Evolutionary conservation across 306 rosid genomes (phyloP), one percentile per base, ranked within the genome.

Genomic region (Acacia melanoxylon): DNA sequence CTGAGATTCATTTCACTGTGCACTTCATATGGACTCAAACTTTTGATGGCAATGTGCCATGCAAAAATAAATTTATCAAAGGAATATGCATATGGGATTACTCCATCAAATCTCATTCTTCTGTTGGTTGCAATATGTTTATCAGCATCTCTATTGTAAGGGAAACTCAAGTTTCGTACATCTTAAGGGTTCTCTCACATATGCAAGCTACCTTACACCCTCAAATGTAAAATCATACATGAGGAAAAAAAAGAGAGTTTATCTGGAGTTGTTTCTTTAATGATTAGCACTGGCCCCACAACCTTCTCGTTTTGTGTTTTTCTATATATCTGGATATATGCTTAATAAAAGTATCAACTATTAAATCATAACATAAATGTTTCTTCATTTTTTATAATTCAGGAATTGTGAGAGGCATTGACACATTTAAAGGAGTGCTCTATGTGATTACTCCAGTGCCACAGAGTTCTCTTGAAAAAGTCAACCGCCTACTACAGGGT

Each of bases 361-460:
- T 42, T 75, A 13, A 58, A 29, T 58, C 65, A 41, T 61, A 76
- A 56, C 40, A 72, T 58, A 15, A 69, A 22, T 25, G 4, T 46
- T 70, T 67, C 40, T 86, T 71, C 67, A 80, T 81, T 79, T 79
- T 80, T 74, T 46, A 37, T 89, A 70, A 78, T 81, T 78, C 86
- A 93, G 99, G 99, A 74, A 93, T 95, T 80, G 95, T 95, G 88
- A 92, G 98, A 89, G 94, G 92, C 81, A 84, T 95, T 31, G 99
- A 95, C 87, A 86, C 91, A 10, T 27, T 61, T 54, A 93, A 91
- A 89, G 93, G 96, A 69, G 59, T 92, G 80, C 87, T 95, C 65
- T 91, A 87, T 84, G 90, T 93, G 83, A 89, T 95, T 74, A 91
- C 99, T 70, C 98, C 99, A n/a, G 93, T 93, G 69, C 93, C 90